Percentiles rank a stretch among this genome's conserved stretches.
phyloP scores from a whole-genome alignment of 176 grass and related monocot genomes.

The sorghum (Sorghum bicolor) region DNA sequence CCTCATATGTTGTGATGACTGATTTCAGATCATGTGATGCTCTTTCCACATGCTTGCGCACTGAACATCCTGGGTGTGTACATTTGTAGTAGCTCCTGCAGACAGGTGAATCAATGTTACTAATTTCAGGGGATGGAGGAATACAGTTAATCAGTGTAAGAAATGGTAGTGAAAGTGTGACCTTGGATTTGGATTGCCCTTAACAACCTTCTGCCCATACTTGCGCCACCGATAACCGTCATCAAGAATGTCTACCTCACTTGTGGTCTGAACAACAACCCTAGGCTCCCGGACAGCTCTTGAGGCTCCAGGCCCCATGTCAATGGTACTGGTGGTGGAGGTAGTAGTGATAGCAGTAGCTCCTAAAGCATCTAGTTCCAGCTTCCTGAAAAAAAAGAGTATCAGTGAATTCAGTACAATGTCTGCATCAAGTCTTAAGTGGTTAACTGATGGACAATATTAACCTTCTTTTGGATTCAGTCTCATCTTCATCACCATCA shows the following conservation, averaged over 20 bases:
- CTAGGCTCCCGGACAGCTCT: conserved; percentile 84
- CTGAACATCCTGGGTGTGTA: conserved; percentile 72
- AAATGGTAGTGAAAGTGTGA: conserved; percentile 11
- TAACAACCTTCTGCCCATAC: conserved; percentile 99
- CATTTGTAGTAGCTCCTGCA: conserved; percentile 99
- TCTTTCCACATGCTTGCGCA: conserved; percentile 95
- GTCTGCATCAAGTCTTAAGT: not conserved
- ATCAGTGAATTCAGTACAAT: conserved; percentile 19
- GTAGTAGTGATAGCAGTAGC: conserved; percentile 15
- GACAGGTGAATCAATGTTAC: conserved; percentile 10
- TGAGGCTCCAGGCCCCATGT: conserved; percentile 72
- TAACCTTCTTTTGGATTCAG: conserved; percentile 92
- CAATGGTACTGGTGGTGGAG: conserved; percentile 48
- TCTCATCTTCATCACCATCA: conserved; percentile 75
- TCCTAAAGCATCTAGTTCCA: conserved; percentile 72
- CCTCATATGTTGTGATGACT: conserved; percentile 91
- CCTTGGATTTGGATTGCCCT: conserved; percentile 99
- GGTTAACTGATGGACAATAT: not conserved
- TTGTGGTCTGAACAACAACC: conserved; percentile 97
- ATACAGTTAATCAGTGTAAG: not conserved
- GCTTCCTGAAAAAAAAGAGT: conserved; percentile 67
- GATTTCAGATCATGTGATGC: conserved; percentile 99
- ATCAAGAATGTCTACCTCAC: conserved; percentile 96
- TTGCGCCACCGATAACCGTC: conserved; percentile 99
- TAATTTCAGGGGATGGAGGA: not conserved